Percentiles rank a stretch among this genome's conserved stretches.
Evolutionary conservation across 2,329 filamentous ascomycete species (phyloP).

Genomic region (Chrysoporthe puriensis): DNA sequence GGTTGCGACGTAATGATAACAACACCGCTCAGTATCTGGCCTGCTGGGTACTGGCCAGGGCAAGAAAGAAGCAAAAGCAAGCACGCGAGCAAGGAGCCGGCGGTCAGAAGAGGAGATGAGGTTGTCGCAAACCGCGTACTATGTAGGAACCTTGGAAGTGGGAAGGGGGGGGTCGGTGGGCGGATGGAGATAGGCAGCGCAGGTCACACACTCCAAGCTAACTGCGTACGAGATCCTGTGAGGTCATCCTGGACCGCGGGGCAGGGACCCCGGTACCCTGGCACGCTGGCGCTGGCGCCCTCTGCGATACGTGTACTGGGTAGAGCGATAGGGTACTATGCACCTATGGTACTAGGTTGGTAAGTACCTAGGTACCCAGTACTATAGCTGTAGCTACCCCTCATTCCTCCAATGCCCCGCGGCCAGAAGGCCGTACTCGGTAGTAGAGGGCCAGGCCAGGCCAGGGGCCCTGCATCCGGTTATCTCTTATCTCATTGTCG

Average conservation of each 20-base stretch:
- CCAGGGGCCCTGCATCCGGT: background rate
- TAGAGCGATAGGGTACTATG: too few species aligned
- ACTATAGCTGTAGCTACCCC: conserved; percentile 8
- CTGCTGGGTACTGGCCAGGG: background rate
- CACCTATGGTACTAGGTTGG: too few species aligned
- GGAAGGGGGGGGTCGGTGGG: background rate
- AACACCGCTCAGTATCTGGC: background rate
- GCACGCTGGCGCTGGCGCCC: too few species aligned
- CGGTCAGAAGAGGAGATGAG: background rate
- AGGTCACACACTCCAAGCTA: background rate
- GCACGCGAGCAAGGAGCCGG: background rate
- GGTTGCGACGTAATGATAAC: background rate
- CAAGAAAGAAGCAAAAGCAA: background rate
- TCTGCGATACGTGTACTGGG: too few species aligned
- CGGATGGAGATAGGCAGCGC: background rate
- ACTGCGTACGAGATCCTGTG: background rate
- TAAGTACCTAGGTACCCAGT: background rate
- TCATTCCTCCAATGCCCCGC: conserved; percentile 14
- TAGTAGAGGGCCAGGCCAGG: background rate
- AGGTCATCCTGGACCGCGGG: conserved; percentile 7
- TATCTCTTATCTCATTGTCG: background rate
- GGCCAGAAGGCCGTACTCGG: background rate
- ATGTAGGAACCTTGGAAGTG: background rate
- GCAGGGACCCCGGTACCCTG: background rate
- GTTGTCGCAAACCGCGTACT: background rate